Conservation (phyloP, 495 filamentous ascomycete genomes). For the Pyrenula aspistea region DNA sequence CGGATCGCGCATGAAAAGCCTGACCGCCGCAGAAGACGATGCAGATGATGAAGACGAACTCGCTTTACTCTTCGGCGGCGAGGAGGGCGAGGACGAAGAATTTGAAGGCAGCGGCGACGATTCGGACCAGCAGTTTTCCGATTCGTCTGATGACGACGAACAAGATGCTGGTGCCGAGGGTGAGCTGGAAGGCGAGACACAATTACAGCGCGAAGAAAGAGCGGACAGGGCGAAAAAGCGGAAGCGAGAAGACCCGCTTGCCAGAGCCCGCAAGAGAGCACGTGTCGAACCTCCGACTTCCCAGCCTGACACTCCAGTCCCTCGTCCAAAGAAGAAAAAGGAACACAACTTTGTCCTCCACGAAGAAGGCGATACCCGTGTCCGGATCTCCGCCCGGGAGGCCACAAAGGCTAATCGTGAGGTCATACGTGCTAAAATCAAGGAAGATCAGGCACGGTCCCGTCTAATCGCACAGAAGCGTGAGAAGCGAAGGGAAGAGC, state of each 20-base stretch:
- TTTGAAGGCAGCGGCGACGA: conserved; percentile 50
- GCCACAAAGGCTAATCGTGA: conserved; percentile 80
- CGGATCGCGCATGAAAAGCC: conserved; percentile 68
- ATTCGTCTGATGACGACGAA: conserved; percentile 66
- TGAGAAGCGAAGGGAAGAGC: conserved; percentile 38
- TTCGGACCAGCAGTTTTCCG: conserved; percentile 71
- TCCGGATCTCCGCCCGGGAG: conserved; percentile 67
- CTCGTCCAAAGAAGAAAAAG: conserved; percentile 82
- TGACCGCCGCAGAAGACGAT: conserved; percentile 66
- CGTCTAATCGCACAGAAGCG: conserved; percentile 78
- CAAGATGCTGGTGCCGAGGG: conserved; percentile 52
- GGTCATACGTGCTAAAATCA: conserved; percentile 67
- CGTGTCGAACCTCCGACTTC: not conserved
- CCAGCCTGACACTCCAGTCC: conserved; percentile 25
- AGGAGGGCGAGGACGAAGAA: conserved; percentile 69
- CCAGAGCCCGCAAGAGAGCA: conserved; percentile 20
- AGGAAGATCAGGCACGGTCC: conserved; percentile 63
- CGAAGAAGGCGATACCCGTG: conserved; percentile 63
- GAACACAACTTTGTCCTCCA: conserved; percentile 86
- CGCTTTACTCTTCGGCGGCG: conserved; percentile 71
- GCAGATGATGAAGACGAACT: conserved; percentile 46
- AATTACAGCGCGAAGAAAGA: conserved; percentile 46
- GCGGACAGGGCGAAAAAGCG: conserved; percentile 54
- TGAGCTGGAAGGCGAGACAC: conserved; percentile 51
- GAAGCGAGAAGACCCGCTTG: conserved; percentile 47